Base-by-base conservation (phyloP, 352 stramenopile genomes). In the Sclerospora graminicola region DNA sequence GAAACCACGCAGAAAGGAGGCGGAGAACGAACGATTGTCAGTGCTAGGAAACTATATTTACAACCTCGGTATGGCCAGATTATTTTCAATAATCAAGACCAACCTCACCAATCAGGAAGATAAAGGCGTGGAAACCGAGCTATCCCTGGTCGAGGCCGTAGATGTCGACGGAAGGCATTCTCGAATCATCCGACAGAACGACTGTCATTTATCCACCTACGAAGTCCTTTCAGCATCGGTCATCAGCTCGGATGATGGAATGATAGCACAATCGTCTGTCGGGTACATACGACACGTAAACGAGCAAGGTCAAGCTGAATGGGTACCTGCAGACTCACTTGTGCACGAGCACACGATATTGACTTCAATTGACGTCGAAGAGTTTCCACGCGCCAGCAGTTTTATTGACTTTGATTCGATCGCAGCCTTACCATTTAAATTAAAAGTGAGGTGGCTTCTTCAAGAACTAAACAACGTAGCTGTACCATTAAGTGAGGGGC, bases 371-470 rank as follows among this genome's bases (percentile, higher is more conserved):
- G 74, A 89, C 42, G 60, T 75, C 5, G 58, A 76, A n/a, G 69
- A 89, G 39, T 89, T 79, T 38, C 80, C 80, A 8, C 67, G 76
- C 9, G 70, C 72, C n/a, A 83, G 51, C 44, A 83, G 53, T 23
- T 56, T 68, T 14, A 88, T 89, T 41, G 80, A 91, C 45, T 84
- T 89, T 36, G 77, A 91, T 45, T 69, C 68, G 1, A 54, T 89
- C 10, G 77, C 75, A 10, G 69, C 80, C 30, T 58, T 87, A 5
- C 64, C 77, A 7, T 89, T 91, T 44, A 69, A 65, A 14, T 28
- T 69, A 4, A 91, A 91, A 46, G 68, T 87, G 30, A 66, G 70
- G 10, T 91, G 80, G 80, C 82, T 91, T 42, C 45, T 89, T 14
- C 61, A 79, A 51, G 72, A 91, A 43, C 38, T 89, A 24, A 61